Evolutionary conservation across 441 rosid species (phyloP).

Genomic region (Hypseocharis bilobata): DNA sequence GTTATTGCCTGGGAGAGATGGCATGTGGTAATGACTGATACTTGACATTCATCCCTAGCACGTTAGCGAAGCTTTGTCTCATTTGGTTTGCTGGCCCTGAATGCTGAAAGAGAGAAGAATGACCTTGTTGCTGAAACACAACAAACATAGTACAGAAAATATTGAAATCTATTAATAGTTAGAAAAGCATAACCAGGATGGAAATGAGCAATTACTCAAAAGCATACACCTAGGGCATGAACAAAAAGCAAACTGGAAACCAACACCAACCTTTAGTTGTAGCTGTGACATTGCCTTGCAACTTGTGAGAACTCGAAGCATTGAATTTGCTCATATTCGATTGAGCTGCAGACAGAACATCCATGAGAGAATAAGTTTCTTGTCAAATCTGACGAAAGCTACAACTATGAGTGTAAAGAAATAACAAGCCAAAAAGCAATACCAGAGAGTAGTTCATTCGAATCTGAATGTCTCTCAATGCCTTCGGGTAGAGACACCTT

Average conservation of each 20-base stretch:
- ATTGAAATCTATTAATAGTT: constrained; percentile 10
- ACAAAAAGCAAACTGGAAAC: neutral
- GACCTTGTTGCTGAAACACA: constrained; percentile 49
- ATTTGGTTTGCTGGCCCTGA: constrained; percentile 55
- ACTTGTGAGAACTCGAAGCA: constrained; percentile 24
- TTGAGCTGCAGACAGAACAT: constrained; percentile 29
- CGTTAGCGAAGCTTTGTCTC: constrained; percentile 37
- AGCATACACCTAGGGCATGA: neutral
- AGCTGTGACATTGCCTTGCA: constrained; percentile 27
- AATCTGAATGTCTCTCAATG: constrained; percentile 26
- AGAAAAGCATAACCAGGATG: neutral
- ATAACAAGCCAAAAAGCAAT: neutral
- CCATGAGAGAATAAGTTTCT: no score
- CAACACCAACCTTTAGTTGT: constrained; percentile 37
- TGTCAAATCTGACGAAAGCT: no score
- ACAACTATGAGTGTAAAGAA: neutral
- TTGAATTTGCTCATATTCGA: constrained; percentile 20
- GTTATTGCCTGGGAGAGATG: neutral
- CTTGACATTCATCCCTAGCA: neutral
- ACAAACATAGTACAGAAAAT: constrained; percentile 4
- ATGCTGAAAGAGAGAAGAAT: constrained; percentile 68
- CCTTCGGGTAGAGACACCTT: constrained; percentile 25
- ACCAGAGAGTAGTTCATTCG: constrained; percentile 35
- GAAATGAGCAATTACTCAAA: neutral
- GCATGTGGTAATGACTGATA: neutral